A percentile compares a stretch with the other conserved stretches of the same genome.
phyloP scores from a whole-genome alignment of 768 basidiomycete species.

The Gymnopilus dilepis region DNA sequence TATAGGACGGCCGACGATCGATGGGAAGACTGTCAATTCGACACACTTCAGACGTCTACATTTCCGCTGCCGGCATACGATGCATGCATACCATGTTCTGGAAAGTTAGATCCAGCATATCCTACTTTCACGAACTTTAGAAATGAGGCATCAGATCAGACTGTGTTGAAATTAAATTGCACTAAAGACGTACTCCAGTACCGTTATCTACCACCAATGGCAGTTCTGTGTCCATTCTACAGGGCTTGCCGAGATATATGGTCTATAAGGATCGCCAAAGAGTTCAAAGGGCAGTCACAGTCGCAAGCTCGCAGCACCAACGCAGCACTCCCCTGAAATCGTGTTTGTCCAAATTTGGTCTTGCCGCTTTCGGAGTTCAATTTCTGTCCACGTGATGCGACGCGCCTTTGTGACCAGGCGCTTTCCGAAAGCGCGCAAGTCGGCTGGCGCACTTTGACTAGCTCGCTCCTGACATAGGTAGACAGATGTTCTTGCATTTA shows the following conservation, averaged over 20 bases:
- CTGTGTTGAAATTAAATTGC: not conserved
- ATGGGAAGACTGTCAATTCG: constrained; percentile 79
- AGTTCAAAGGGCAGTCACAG: too few species aligned
- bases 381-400: not conserved
- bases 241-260: constrained; percentile 25
- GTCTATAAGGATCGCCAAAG: constrained; percentile 3
- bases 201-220: constrained; percentile 89
- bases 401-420: not conserved
- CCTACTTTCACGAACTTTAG: constrained; percentile 88
- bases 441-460: too few species aligned
- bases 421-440: too few species aligned
- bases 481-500: not conserved
- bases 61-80: not conserved
- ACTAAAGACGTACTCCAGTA: constrained; percentile 70
- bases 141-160: constrained; percentile 15
- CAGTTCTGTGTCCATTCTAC: constrained; percentile 48
- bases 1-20: constrained; percentile 96
- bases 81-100: constrained; percentile 75
- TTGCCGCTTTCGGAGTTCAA: constrained; percentile 13
- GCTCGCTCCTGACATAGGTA: not conserved
- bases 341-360: constrained; percentile 23
- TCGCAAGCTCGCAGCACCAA: not conserved
- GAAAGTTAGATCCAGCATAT: constrained; percentile 93
- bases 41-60: not conserved
- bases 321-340: constrained; percentile 13